A percentile compares a stretch with the other conserved stretches of the same genome.
These are phyloP conservation scores for Lactarius hengduanensis DNA, from an alignment of 768 basidiomycete species.

Conservation along the genomic window DNA sequence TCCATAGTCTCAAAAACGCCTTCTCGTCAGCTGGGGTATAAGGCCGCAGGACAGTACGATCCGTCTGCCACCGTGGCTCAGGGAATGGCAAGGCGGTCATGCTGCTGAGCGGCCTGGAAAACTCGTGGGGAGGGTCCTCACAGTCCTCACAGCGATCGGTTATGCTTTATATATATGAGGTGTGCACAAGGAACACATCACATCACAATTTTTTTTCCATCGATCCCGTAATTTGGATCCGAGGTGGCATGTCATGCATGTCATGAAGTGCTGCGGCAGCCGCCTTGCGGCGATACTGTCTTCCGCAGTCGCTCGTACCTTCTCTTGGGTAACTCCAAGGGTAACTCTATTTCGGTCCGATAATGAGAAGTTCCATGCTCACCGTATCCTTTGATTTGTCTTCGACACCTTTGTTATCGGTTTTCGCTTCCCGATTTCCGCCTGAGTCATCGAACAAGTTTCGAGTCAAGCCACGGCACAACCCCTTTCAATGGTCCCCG, in stretches of 20 bases:
- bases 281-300: neutral
- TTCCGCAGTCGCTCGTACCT: slow-evolving; percentile 13
- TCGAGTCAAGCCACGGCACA: neutral
- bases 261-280: slow-evolving; percentile 3
- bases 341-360: neutral
- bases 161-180: neutral
- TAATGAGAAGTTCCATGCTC: neutral
- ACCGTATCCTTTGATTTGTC: neutral
- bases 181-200: neutral
- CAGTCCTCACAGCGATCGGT: neutral
- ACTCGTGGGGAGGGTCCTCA: neutral
- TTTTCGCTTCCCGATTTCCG: neutral
- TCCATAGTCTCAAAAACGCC: slow-evolving; percentile 19
- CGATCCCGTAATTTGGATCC: slow-evolving; percentile 20
- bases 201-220: neutral
- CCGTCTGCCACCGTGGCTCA: slow-evolving; percentile 16
- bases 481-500: neutral
- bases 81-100: neutral
- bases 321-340: neutral
- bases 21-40: slow-evolving; percentile 18
- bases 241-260: neutral
- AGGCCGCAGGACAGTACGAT: slow-evolving; percentile 20
- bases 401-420: neutral
- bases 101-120: neutral
- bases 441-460: neutral